A percentile compares a stretch with the other conserved stretches of the same genome.
Evolutionary conservation across 208 protist species (phyloP).

Genomic region (Trypanosoma vivax): DNA sequence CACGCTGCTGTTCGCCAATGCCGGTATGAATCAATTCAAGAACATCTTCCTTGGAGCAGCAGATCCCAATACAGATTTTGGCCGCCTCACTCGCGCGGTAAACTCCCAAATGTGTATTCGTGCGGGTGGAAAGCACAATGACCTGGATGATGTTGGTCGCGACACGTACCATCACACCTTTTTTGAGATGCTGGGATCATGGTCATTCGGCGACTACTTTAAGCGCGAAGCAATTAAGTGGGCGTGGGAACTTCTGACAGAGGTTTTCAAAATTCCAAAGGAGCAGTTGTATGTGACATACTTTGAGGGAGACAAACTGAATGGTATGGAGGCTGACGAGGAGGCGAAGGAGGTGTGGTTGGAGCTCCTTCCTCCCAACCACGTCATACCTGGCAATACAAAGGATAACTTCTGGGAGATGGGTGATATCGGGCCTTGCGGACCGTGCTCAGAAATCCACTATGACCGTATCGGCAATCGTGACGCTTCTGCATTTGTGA

Average conservation of each 20-base stretch:
- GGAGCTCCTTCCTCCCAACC: slow-evolving; percentile 84
- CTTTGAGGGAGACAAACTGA: slow-evolving; percentile 92
- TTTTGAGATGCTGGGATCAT: slow-evolving; percentile 99
- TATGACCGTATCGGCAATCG: slow-evolving; percentile 97
- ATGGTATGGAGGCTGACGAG: slow-evolving; percentile 84
- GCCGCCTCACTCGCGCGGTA: slow-evolving; percentile 89
- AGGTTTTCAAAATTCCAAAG: slow-evolving; percentile 91
- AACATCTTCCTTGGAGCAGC: slow-evolving; percentile 95
- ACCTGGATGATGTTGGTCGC: slow-evolving; percentile 98
- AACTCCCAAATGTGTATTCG: slow-evolving; percentile 99
- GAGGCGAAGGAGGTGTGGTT: slow-evolving; percentile 93
- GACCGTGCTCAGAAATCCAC: slow-evolving; percentile 98
- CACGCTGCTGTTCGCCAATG: slow-evolving; percentile 98
- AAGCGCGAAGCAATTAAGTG: slow-evolving; percentile 97
- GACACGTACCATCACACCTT: slow-evolving; percentile 99
- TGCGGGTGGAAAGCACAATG: slow-evolving; percentile 99
- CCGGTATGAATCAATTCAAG: slow-evolving; percentile 98
- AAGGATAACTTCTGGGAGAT: slow-evolving; percentile 99
- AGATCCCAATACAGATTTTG: slow-evolving; percentile 90
- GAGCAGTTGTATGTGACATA: slow-evolving; percentile 98
- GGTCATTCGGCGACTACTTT: slow-evolving; percentile 99
- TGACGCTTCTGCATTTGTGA: slow-evolving; percentile 94
- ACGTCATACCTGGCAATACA: slow-evolving; percentile 88
- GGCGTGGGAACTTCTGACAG: slow-evolving; percentile 97
- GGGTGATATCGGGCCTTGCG: slow-evolving; percentile 97